Percentiles rank a stretch among this genome's conserved stretches.
These are phyloP conservation scores for Boletus pseudopeckii DNA, from an alignment of 768 basidiomycete species.

Conservation along the genomic window DNA sequence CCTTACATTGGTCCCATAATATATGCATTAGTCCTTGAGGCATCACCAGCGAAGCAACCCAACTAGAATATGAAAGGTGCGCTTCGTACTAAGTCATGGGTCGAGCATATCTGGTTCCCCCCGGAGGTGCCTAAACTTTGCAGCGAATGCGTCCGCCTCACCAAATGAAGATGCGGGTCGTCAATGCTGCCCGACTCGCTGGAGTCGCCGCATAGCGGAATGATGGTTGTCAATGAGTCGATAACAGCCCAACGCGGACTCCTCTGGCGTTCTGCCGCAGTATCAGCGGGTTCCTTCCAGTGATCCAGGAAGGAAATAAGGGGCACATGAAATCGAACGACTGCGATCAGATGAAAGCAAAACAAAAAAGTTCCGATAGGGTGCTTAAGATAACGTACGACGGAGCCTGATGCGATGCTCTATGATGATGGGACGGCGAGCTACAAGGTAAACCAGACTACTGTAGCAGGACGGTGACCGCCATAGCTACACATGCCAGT, in stretches of 20 bases:
- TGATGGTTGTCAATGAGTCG: neutral
- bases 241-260: neutral
- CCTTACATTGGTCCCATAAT: neutral
- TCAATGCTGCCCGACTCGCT: neutral
- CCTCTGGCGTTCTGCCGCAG: neutral
- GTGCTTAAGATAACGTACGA: neutral
- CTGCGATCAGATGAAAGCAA: neutral
- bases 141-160: no score
- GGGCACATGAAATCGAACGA: neutral
- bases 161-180: neutral
- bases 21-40: neutral
- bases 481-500: constrained; percentile 92
- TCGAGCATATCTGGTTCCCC: neutral
- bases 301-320: neutral
- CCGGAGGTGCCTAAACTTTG: neutral
- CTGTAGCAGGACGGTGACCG: constrained; percentile 59
- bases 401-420: neutral
- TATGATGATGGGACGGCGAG: neutral
- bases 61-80: no score
- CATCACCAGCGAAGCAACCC: neutral
- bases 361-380: neutral
- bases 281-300: neutral
- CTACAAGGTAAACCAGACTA: constrained; percentile 21
- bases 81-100: neutral
- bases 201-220: no score